A percentile compares a stretch with the other conserved stretches of the same genome.
phyloP scores from a whole-genome alignment of 164 flowering plant genomes.

The Umbilicus rupestris region DNA sequence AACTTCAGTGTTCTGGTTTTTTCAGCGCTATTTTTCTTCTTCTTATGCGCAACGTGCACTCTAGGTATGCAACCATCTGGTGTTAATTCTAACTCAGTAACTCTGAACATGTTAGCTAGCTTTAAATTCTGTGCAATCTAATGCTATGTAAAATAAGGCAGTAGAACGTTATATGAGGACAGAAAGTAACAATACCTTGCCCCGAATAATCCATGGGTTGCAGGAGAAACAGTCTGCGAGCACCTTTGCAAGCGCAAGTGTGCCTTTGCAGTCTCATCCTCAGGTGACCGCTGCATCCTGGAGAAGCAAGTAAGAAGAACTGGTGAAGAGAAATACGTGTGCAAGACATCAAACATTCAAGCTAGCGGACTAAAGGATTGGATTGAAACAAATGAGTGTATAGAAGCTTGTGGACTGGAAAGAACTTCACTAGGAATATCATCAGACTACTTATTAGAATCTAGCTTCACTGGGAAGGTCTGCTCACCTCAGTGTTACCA shows the following conservation, averaged over 20 bases:
- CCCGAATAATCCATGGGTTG: conserved; percentile 6
- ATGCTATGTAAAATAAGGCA: too few relatives aligned
- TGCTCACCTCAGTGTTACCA: conserved; percentile 56
- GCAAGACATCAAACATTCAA: conserved; percentile 45
- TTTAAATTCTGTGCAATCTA: too few relatives aligned
- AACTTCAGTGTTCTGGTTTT: not conserved
- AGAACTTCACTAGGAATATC: conserved; percentile 48
- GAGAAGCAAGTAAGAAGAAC: conserved; percentile 41
- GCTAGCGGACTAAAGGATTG: conserved; percentile 33
- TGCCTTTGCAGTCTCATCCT: conserved; percentile 50
- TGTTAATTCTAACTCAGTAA: not conserved
- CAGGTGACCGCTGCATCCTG: conserved; percentile 55
- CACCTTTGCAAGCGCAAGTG: conserved; percentile 33
- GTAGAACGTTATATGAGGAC: too few relatives aligned
- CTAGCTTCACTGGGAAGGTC: conserved; percentile 36
- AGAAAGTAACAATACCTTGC: too few relatives aligned
- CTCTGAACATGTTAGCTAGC: not conserved
- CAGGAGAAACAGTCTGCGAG: conserved; percentile 42
- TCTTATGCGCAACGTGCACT: not conserved
- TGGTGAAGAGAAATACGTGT: conserved; percentile 34
- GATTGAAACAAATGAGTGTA: conserved; percentile 50
- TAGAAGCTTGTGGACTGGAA: conserved; percentile 48
- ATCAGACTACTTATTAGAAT: conserved; percentile 54
- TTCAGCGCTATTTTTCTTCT: not conserved
- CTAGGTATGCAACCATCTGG: not conserved